These are phyloP conservation scores for Amanita polypyramis DNA, from an alignment of 768 basidiomycete genomes.

Conservation along the genomic window DNA sequence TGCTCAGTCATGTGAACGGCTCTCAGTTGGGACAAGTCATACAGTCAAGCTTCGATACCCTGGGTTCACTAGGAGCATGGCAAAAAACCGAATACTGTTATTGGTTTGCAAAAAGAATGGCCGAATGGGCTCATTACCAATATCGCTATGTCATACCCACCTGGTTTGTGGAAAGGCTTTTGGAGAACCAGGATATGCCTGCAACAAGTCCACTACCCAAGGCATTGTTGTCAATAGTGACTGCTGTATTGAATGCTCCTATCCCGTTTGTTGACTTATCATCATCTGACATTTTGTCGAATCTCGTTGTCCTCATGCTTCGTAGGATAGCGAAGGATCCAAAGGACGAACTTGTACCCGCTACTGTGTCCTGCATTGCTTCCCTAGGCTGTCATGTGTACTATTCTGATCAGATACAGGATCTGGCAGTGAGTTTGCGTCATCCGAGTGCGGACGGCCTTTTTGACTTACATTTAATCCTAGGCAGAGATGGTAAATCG, in stretches of 20 bases:
- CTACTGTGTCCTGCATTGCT: conserved; percentile 66
- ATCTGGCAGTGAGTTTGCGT: conserved; percentile 48
- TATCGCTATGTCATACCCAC: conserved; percentile 88
- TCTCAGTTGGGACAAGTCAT: conserved; percentile 64
- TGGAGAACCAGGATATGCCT: conserved; percentile 46
- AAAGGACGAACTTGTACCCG: conserved; percentile 53
- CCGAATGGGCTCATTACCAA: conserved; percentile 89
- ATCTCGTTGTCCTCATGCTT: conserved; percentile 62
- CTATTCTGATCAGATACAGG: conserved; percentile 93
- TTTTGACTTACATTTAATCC: conserved; percentile 1
- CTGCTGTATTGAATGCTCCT: conserved; percentile 71
- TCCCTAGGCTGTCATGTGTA: conserved; percentile 88
- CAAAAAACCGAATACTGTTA: conserved; percentile 56
- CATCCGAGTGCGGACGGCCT: not conserved
- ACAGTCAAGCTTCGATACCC: conserved; percentile 59
- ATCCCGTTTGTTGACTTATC: conserved; percentile 83
- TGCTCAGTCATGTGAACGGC: conserved; percentile 70
- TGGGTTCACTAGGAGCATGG: conserved; percentile 61
- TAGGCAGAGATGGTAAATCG: conserved; percentile 71
- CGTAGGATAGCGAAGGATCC: conserved; percentile 55
- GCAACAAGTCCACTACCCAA: conserved; percentile 39
- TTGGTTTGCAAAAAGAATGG: conserved; percentile 70
- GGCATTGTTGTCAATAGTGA: conserved; percentile 69
- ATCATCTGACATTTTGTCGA: conserved; percentile 80
- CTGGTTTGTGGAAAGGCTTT: conserved; percentile 68